phyloP scores from a whole-genome alignment of 208 protist genomes.

The Leptomonas pyrrhocoris region DNA sequence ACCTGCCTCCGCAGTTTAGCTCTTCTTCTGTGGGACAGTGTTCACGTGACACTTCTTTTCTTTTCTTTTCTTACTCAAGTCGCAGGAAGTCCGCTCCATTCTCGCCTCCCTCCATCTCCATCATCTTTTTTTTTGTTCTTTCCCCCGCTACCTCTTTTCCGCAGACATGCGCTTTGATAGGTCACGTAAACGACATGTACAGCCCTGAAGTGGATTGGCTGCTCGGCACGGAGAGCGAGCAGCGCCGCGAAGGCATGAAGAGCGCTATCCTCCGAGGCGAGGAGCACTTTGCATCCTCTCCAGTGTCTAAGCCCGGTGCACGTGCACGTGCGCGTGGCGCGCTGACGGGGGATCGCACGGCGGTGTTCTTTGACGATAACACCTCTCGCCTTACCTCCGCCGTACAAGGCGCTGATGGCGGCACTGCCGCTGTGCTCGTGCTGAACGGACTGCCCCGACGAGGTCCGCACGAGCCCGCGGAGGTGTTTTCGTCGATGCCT shows the following conservation, averaged over 20 bases:
- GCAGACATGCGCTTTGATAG: too few species aligned
- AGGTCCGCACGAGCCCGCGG: conserved; percentile 12
- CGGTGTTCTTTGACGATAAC: conserved; percentile 1
- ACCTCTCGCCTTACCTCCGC: background rate
- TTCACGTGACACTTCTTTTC: background rate
- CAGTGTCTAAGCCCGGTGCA: background rate
- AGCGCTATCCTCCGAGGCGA: background rate
- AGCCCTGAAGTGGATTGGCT: conserved; percentile 24
- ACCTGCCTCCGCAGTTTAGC: too few species aligned
- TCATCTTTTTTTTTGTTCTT: background rate
- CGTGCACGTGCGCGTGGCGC: too few species aligned
- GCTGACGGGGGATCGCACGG: background rate
- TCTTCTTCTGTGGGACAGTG: too few species aligned
- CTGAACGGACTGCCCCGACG: conserved; percentile 7
- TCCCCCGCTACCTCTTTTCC: too few species aligned
- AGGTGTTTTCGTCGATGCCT: conserved; percentile 11
- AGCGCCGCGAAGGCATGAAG: conserved; percentile 7
- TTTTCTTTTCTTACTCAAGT: background rate
- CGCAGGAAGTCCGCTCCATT: background rate
- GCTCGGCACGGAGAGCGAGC: conserved; percentile 14
- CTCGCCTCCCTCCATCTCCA: background rate
- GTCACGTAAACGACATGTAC: conserved; percentile 22
- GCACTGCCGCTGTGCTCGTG: background rate
- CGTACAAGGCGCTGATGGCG: background rate
- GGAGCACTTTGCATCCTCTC: background rate